Conservation (phyloP, 352 stramenopile species). For the Globisporangium camurandrum region DNA sequence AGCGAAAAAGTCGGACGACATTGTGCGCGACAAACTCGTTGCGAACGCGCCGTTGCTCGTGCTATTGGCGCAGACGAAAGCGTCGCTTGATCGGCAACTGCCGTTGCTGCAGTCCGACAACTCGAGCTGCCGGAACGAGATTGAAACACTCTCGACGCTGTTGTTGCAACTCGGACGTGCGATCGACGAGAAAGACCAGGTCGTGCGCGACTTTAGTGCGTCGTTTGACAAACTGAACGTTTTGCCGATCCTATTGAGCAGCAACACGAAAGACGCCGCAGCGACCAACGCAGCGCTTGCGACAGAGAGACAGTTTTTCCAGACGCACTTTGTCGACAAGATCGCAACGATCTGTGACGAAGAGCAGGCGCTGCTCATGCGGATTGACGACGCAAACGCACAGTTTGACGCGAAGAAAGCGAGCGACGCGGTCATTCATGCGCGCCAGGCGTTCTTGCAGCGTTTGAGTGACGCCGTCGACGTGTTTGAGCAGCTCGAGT, state of each 20-base stretch:
- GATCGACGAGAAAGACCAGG: constrained; percentile 56
- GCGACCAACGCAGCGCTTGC: constrained; percentile 29
- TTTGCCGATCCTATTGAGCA: constrained; percentile 38
- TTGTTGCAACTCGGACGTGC: constrained; percentile 44
- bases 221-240: constrained; percentile 57
- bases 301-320: constrained; percentile 52
- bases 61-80: constrained; percentile 38
- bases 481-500: constrained; percentile 68
- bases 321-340: constrained; percentile 51
- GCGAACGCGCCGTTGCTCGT: constrained; percentile 26
- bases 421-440: constrained; percentile 40
- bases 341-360: constrained; percentile 43
- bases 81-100: constrained; percentile 47
- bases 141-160: constrained; percentile 32
- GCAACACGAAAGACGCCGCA: constrained; percentile 12
- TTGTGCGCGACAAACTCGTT: constrained; percentile 43
- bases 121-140: constrained; percentile 50
- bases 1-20: constrained; percentile 56
- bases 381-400: constrained; percentile 37
- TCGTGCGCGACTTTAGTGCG: constrained; percentile 37
- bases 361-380: constrained; percentile 28
- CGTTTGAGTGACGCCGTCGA: constrained; percentile 60
- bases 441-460: constrained; percentile 54
- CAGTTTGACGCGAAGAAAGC: constrained; percentile 56
- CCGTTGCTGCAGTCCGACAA: constrained; percentile 34